A percentile compares a stretch with the other conserved stretches of the same genome.
Evolutionary conservation across 352 stramenopile genomes (phyloP).

Genomic region (Phytophthora multivora): DNA sequence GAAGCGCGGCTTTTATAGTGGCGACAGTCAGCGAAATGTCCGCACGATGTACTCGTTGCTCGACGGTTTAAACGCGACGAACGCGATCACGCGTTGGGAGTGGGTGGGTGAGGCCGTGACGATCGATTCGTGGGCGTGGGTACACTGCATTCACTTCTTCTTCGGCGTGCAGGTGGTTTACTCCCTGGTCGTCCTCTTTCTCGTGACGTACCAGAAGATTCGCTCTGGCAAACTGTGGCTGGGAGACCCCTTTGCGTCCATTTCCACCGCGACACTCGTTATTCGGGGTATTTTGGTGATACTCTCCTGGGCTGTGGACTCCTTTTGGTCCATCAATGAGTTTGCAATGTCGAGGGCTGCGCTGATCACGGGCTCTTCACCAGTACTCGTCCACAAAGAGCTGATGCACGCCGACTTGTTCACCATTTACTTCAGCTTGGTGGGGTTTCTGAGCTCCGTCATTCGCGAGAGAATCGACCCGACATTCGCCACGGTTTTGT

Average conservation of each 20-base stretch:
- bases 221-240: constrained; percentile 41
- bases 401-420: constrained; percentile 40
- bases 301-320: constrained; percentile 28
- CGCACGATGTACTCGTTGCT: constrained; percentile 23
- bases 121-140: constrained; percentile 41
- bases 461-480: constrained; percentile 32
- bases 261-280: constrained; percentile 28
- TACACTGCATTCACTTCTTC: constrained; percentile 42
- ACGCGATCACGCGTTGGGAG: constrained; percentile 16
- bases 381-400: constrained; percentile 23
- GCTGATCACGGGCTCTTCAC: neutral
- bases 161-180: constrained; percentile 33
- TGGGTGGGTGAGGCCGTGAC: constrained; percentile 20
- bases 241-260: constrained; percentile 41
- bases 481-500: constrained; percentile 15
- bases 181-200: constrained; percentile 28
- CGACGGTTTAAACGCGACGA: constrained; percentile 10
- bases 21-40: constrained; percentile 34
- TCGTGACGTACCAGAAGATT: constrained; percentile 37
- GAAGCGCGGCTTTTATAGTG: constrained; percentile 35
- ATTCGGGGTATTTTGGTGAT: constrained; percentile 30
- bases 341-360: constrained; percentile 32
- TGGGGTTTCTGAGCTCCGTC: constrained; percentile 19
- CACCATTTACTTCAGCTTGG: constrained; percentile 20
- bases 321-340: constrained; percentile 41